Evolutionary conservation across 352 stramenopile genomes (phyloP), one percentile per base, ranked within the genome.

Genomic region (Globisporangium cystogenes): DNA sequence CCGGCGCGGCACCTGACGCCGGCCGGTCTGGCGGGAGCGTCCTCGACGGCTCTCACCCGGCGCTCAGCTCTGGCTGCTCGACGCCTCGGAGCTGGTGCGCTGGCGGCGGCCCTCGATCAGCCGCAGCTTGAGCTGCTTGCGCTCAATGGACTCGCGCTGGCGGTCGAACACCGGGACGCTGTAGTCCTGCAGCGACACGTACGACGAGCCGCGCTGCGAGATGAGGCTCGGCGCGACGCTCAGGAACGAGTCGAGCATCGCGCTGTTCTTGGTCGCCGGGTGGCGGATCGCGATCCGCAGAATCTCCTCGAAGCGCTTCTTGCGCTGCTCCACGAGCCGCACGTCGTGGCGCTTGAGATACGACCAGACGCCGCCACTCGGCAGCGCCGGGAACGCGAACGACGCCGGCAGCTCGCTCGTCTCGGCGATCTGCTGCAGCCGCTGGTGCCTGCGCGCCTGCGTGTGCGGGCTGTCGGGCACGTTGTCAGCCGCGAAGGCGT

Each of bases 341-440:
- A 86, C 70, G 53, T 94, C 83, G 43, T 94, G 81, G 23, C 82
- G 80, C 65, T 90, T 91, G 0, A 92, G 55, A 48, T 89, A 92
- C 11, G 76, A 86, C 81, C 81, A 92, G 24, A 94, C 74, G 29
- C 83, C 83, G 6, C 79, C 81, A 40, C 67, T 88, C 4, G 83
- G 83, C 23, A 94, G 61, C 7, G 73, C 50, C 43, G 60, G 60
- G 36, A 67, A 49, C 49, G 68, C 78, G 2, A 82, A 62, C 55
- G 72, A 57, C 70, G 67, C 24, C 21, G 55, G 55, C n/a, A 67
- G 55, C 24, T 70, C 48, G 21, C 64, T 60, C 51, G 65, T 46
- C 18, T 59, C 57, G 4, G 57, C 61, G 41, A 73, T 71, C 21
- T 61, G 43, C 27, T 74, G 61, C 20, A 71, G 53, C 33, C 33